These are phyloP conservation scores for Apiotrichum siamense DNA, from an alignment of 1,284 basidiomycete genomes.

Conservation along the genomic window DNA sequence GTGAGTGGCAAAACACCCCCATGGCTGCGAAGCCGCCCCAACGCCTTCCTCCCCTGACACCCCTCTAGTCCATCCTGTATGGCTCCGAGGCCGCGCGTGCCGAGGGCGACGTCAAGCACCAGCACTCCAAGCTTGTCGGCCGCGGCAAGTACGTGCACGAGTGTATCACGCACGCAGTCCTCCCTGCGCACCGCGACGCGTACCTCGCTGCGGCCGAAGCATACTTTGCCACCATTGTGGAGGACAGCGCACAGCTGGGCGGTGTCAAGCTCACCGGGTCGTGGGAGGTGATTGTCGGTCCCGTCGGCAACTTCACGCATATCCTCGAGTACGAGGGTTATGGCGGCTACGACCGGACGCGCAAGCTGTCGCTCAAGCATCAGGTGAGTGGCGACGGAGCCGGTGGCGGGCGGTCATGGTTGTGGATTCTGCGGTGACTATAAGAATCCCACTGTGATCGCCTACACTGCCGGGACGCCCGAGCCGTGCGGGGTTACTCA, in stretches of 20 bases:
- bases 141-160: constrained; percentile 74
- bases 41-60: constrained; percentile 3
- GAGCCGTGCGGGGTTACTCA: constrained; percentile 1
- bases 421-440: constrained; percentile 6
- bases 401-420: not conserved
- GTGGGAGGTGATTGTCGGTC: constrained; percentile 79
- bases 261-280: constrained; percentile 77
- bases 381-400: constrained; percentile 22
- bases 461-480: too few relatives aligned
- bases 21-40: too few relatives aligned
- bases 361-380: constrained; percentile 19
- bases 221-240: constrained; percentile 72
- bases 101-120: constrained; percentile 66
- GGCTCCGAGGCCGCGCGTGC: constrained; percentile 79
- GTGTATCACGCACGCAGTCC: constrained; percentile 80
- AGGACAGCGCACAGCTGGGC: constrained; percentile 59
- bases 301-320: constrained; percentile 67
- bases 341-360: constrained; percentile 62
- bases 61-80: constrained; percentile 54
- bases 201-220: constrained; percentile 78
- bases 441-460: too few relatives aligned
- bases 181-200: constrained; percentile 66
- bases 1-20: not conserved
- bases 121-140: constrained; percentile 77
- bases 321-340: constrained; percentile 87